Percentiles rank a stretch among this genome's conserved stretches.
phyloP scores from a whole-genome alignment of 305 asterid species.

The Fraxinus nigra region DNA sequence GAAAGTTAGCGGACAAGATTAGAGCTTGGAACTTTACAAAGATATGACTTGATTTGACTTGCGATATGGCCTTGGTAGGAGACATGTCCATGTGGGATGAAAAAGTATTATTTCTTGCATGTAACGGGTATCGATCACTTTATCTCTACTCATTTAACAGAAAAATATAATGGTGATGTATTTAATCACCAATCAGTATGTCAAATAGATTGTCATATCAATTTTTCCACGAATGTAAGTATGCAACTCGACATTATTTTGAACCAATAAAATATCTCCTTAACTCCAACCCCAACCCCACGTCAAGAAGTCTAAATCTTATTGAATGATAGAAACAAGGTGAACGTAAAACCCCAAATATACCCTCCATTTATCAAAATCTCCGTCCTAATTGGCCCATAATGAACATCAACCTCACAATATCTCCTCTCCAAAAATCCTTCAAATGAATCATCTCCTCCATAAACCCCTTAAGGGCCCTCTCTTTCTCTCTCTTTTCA shows the following conservation, averaged over 20 bases:
- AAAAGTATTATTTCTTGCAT: background rate
- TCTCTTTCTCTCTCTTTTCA: conserved; percentile 5
- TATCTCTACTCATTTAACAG: background rate
- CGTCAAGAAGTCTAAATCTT: conserved; percentile 22
- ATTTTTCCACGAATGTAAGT: background rate
- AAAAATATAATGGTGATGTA: background rate
- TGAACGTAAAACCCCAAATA: conserved; percentile 3
- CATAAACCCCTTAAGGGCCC: conserved; percentile 15
- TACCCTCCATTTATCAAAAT: conserved; percentile 21
- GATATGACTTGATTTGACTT: background rate
- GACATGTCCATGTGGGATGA: conserved; percentile 8
- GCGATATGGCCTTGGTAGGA: background rate
- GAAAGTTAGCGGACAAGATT: background rate
- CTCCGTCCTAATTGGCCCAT: conserved; percentile 19
- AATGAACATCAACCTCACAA: conserved; percentile 57
- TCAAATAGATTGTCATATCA: background rate
- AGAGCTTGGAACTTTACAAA: background rate
- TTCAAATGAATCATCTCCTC: conserved; percentile 3
- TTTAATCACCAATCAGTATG: background rate
- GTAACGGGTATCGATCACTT: background rate
- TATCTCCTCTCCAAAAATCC: conserved; percentile 33
- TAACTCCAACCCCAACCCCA: background rate
- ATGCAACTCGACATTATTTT: background rate
- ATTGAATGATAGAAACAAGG: conserved; percentile 28
- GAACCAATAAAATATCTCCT: conserved; percentile 28